Conservation (phyloP, 2,329 filamentous ascomycete species). For the Talaromyces sp. region DNA sequence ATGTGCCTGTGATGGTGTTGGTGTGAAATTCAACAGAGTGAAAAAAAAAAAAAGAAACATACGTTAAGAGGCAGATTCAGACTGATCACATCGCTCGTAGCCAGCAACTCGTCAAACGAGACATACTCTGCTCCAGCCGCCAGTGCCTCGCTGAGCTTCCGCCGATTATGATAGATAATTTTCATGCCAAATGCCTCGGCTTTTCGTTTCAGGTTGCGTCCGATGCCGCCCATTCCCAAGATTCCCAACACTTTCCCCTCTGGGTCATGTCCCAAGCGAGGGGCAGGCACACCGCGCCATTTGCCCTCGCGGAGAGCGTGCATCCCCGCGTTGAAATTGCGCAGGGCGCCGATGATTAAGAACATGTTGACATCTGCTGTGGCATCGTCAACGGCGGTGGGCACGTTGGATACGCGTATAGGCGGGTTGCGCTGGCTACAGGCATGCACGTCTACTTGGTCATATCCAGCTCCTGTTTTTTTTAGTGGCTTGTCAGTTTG, state of each 20-base stretch:
- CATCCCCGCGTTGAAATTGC: constrained; percentile 68
- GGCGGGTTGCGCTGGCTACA: constrained; percentile 58
- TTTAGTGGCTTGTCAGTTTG: neutral
- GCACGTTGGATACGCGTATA: constrained; percentile 73
- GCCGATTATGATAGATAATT: constrained; percentile 71
- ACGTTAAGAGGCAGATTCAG: constrained; percentile 79
- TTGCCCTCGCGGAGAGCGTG: constrained; percentile 59
- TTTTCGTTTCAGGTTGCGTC: constrained; percentile 70
- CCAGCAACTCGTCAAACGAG: constrained; percentile 67
- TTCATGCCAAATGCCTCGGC: constrained; percentile 72
- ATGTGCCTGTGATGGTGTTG: constrained; percentile 40
- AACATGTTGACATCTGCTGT: constrained; percentile 80
- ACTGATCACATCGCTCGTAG: constrained; percentile 69
- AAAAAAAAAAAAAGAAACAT: constrained; percentile 31
- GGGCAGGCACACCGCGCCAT: constrained; percentile 58
- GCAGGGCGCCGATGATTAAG: constrained; percentile 72
- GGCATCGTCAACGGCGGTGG: constrained; percentile 74
- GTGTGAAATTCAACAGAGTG: neutral
- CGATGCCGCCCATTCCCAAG: constrained; percentile 82
- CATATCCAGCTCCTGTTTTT: constrained; percentile 70
- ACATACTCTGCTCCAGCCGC: constrained; percentile 44
- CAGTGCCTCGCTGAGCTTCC: constrained; percentile 51
- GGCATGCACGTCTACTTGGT: constrained; percentile 70
- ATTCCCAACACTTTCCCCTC: constrained; percentile 75
- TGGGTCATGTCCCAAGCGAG: constrained; percentile 68